Evolutionary conservation across 106 monocot species (phyloP), one percentile per base, ranked within the genome.

Genomic region (Dioscorea zingiberensis): DNA sequence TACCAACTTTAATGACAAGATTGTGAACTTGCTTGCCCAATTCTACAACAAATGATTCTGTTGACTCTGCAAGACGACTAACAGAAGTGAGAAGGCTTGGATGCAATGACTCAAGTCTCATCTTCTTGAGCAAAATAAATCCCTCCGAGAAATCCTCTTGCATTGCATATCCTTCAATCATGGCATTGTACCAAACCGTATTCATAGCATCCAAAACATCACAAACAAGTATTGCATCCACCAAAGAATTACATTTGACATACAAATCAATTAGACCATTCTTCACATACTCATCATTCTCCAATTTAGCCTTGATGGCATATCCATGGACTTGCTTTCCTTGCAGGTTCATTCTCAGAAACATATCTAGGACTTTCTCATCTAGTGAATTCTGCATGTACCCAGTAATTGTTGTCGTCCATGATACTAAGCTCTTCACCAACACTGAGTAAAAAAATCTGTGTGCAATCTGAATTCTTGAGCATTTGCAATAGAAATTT

Each of bases 181-280:
- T 90, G 1, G 90, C 76, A 78, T 94, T 94, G 65, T 80, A 94
- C 46, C 87, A 82, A 71, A 94, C 59, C 21, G 72, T 69, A 74
- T 87, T 76, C 19, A 80, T 71, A 30, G 63, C 58, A 13, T 46
- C 46, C 54, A 87, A 75, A 57, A 32, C 48, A 66, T 85, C 72
- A 60, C 90, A 90, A 24, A 75, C 54, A 49, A 55, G 14, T 65
- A 74, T 84, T 16, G 94, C 94, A 58, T 85, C 81, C 22, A 11
- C 25, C 48, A 90, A 62, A 21, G 76, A 72, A 55, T 71, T 51
- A 59, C 87, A 94, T 76, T 94, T 94, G 10, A 80, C 81, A 71
- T 87, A 94, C 94, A 91, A 91, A 70, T 91, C 91, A 13, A 91
- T 71, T 1, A 95, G 84, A 10, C 76, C 85, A 68, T 91, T 95